These are phyloP conservation scores for Chalciporus sphaerocephalus DNA, from an alignment of 768 basidiomycete species.

Conservation along the genomic window DNA sequence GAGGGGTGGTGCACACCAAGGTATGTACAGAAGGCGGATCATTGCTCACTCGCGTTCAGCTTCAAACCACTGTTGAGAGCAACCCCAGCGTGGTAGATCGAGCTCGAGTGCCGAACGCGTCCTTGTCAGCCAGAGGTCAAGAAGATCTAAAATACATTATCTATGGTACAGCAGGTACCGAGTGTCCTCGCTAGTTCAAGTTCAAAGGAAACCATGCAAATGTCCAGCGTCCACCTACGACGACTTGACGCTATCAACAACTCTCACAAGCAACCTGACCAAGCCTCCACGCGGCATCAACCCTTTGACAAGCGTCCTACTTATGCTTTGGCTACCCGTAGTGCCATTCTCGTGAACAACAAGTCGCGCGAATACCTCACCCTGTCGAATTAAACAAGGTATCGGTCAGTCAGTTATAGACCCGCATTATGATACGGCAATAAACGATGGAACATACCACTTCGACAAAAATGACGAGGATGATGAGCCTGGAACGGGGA, in stretches of 20 bases:
- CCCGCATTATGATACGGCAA: background rate
- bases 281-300: slow-evolving; percentile 25
- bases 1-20: too few species aligned
- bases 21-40: too few species aligned
- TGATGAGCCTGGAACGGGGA: slow-evolving; percentile 65
- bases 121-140: too few species aligned
- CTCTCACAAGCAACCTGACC: slow-evolving; percentile 18
- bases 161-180: too few species aligned
- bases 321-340: background rate
- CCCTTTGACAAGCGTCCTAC: slow-evolving; percentile 4
- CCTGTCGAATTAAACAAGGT: slow-evolving; percentile 37
- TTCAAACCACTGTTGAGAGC: too few species aligned
- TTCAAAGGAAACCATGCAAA: too few species aligned
- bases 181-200: too few species aligned
- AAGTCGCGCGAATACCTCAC: slow-evolving; percentile 76
- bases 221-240: background rate
- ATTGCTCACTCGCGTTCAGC: too few species aligned
- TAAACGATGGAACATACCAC: slow-evolving; percentile 44
- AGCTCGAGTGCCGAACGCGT: too few species aligned
- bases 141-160: too few species aligned
- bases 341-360: slow-evolving; percentile 48
- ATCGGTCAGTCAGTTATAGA: background rate
- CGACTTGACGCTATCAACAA: slow-evolving; percentile 14
- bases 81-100: too few species aligned
- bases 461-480: slow-evolving; percentile 86